Evolutionary conservation across 2,329 filamentous ascomycete genomes (phyloP).

Genomic region (Alternaria conjuncta): DNA sequence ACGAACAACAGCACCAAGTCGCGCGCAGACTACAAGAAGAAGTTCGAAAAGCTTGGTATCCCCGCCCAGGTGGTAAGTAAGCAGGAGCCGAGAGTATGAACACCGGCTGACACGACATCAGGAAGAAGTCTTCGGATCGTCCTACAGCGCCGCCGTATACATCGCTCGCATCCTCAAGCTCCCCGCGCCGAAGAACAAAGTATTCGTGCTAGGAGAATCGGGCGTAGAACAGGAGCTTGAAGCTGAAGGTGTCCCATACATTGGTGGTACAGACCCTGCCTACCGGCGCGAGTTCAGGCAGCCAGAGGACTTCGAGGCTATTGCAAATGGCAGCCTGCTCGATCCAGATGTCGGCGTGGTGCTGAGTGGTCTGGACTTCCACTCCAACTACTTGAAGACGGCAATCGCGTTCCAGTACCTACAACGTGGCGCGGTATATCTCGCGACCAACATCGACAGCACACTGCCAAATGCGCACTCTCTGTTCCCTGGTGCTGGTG

Average conservation of each 20-base stretch:
- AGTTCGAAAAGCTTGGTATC: conserved; percentile 82
- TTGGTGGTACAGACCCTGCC: conserved; percentile 84
- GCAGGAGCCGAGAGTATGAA: background rate
- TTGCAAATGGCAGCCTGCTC: conserved; percentile 75
- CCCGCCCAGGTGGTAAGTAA: conserved; percentile 67
- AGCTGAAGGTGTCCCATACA: conserved; percentile 77
- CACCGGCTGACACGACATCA: conserved; percentile 33
- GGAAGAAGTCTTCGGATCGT: conserved; percentile 95
- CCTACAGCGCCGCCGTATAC: conserved; percentile 95
- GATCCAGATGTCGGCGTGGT: conserved; percentile 92
- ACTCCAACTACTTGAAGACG: conserved; percentile 94
- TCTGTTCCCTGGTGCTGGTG: conserved; percentile 91
- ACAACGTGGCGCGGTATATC: conserved; percentile 78
- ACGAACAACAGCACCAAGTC: conserved; percentile 99
- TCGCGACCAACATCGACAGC: conserved; percentile 92
- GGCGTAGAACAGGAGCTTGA: conserved; percentile 90
- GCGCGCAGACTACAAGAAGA: conserved; percentile 88
- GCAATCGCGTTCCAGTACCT: conserved; percentile 87
- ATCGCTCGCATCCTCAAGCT: conserved; percentile 90
- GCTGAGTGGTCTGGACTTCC: conserved; percentile 88
- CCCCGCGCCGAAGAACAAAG: conserved; percentile 81
- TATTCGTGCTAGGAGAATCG: conserved; percentile 89
- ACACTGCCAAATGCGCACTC: conserved; percentile 82
- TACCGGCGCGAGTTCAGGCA: conserved; percentile 75
- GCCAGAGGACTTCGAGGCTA: conserved; percentile 77